Conservation (phyloP, 106 monocot species). For the Ottelia alismoides region DNA sequence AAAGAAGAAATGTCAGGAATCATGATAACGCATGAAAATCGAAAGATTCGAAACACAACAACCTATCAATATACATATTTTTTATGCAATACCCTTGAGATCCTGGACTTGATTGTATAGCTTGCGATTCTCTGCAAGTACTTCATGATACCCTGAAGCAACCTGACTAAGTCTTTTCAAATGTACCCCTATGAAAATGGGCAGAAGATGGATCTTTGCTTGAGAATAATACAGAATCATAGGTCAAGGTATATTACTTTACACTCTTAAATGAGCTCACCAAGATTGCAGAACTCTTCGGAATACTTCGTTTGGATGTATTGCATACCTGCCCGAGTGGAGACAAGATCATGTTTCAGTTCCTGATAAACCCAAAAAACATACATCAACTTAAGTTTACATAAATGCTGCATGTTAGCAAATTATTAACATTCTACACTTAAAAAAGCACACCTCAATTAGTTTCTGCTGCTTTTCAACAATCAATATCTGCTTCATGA, state of each 20-base stretch:
- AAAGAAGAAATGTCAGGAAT: too few species aligned
- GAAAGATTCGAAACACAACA: background rate
- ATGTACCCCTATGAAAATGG: conserved; percentile 38
- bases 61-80: background rate
- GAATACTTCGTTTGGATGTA: conserved; percentile 40
- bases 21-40: too few species aligned
- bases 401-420: background rate
- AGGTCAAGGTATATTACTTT: background rate
- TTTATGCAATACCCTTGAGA: conserved; percentile 42
- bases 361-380: conserved; percentile 57
- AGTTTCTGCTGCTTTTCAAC: conserved; percentile 53
- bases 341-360: conserved; percentile 40
- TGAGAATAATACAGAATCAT: background rate
- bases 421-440: background rate
- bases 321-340: conserved; percentile 44
- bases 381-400: background rate
- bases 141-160: conserved; percentile 71
- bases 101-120: conserved; percentile 96
- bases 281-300: conserved; percentile 54
- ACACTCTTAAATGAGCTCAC: conserved; percentile 31
- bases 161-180: conserved; percentile 40
- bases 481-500: conserved; percentile 21
- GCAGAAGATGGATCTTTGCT: background rate
- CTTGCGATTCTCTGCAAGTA: conserved; percentile 85
- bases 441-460: conserved; percentile 38